Conservation (phyloP, 2,329 filamentous ascomycete species). For the Penicillium sumatraense region DNA sequence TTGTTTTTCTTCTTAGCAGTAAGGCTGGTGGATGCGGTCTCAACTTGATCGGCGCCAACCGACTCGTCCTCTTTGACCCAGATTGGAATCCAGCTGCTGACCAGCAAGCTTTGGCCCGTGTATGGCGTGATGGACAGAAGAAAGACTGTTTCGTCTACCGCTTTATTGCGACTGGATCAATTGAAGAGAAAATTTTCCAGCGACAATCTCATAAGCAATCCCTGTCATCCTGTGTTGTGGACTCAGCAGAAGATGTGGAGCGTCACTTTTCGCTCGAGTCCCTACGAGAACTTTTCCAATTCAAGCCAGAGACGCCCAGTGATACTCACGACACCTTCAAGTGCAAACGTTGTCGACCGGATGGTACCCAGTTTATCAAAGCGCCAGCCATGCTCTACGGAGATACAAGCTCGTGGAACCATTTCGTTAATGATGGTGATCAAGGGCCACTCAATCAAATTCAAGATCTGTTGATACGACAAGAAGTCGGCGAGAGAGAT, state of each 20-base stretch:
- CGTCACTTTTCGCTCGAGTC: conserved; percentile 93
- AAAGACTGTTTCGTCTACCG: conserved; percentile 99
- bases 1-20: conserved; percentile 93
- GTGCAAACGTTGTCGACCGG: conserved; percentile 89
- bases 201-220: conserved; percentile 98
- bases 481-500: conserved; percentile 77
- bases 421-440: conserved; percentile 80
- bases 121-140: conserved; percentile 98
- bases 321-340: conserved; percentile 99
- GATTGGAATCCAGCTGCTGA: conserved; percentile 98
- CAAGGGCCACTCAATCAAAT: conserved; percentile 74
- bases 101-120: conserved; percentile 93
- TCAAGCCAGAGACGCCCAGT: conserved; percentile 78
- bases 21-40: conserved; percentile 97
- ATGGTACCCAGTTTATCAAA: conserved; percentile 86
- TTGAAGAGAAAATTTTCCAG: conserved; percentile 99
- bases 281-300: conserved; percentile 91
- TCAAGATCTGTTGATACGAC: conserved; percentile 86
- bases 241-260: conserved; percentile 95
- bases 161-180: conserved; percentile 97
- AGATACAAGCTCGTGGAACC: conserved; percentile 99
- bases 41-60: conserved; percentile 92
- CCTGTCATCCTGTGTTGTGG: conserved; percentile 92
- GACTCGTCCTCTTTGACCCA: conserved; percentile 93
- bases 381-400: conserved; percentile 95